phyloP scores from a whole-genome alignment of 306 rosid genomes.

The Parietaria judaica region DNA sequence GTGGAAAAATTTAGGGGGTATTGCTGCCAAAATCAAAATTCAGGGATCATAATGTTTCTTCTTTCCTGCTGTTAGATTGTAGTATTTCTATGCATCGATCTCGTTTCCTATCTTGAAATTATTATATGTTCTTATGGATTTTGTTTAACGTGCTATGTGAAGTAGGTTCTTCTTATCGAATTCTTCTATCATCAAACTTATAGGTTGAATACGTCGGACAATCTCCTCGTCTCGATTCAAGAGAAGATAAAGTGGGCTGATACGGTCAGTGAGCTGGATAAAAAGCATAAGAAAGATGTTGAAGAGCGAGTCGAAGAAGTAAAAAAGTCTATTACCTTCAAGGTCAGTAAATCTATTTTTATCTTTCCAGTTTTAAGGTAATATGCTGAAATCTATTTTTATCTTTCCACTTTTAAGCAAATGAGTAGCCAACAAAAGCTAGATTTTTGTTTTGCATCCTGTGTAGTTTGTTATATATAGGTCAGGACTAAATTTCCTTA shows the following conservation, averaged over 20 bases:
- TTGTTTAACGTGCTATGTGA: constrained; percentile 10
- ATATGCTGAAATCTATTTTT: constrained; percentile 9
- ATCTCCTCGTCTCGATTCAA: constrained; percentile 74
- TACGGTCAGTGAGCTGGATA: constrained; percentile 67
- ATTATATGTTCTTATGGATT: neutral
- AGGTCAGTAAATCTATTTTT: constrained; percentile 75
- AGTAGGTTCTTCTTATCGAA: neutral
- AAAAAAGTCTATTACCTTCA: constrained; percentile 64
- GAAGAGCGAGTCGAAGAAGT: constrained; percentile 85
- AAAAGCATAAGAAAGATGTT: constrained; percentile 80
- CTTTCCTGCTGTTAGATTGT: too few relatives aligned
- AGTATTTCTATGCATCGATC: neutral
- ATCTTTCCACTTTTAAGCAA: neutral
- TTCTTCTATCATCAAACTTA: constrained; percentile 20
- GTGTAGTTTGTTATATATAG: too few relatives aligned
- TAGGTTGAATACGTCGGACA: constrained; percentile 83
- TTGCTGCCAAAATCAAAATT: too few relatives aligned
- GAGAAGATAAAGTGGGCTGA: constrained; percentile 97
- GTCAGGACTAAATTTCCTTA: too few relatives aligned
- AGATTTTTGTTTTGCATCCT: too few relatives aligned
- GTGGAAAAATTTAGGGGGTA: too few relatives aligned
- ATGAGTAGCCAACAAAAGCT: neutral
- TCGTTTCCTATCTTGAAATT: neutral
- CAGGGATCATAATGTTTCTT: too few relatives aligned
- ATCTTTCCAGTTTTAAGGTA: constrained; percentile 2